Percentiles rank a stretch among this genome's conserved stretches.
These are phyloP conservation scores for Pisolithus marmoratus DNA, from an alignment of 768 basidiomycete species.

Conservation along the genomic window DNA sequence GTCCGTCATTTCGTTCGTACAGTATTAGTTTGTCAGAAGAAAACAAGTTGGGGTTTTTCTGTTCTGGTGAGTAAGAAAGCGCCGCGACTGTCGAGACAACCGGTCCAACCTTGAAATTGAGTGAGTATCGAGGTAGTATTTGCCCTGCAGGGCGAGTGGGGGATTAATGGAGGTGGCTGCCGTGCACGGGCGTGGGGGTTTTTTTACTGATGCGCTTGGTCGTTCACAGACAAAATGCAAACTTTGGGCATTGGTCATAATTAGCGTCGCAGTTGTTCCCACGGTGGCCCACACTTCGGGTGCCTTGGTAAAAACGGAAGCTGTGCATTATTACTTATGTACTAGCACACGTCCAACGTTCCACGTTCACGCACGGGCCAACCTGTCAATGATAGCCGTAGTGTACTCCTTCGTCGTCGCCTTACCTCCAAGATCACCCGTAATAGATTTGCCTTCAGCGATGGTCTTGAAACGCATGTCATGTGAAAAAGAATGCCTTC, in stretches of 20 bases:
- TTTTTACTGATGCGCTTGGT: constrained; percentile 37
- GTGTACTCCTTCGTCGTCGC: constrained; percentile 89
- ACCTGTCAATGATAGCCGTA: constrained; percentile 74
- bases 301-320: no score
- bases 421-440: constrained; percentile 93
- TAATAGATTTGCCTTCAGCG: constrained; percentile 92
- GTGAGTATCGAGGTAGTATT: constrained; percentile 37
- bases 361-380: constrained; percentile 31
- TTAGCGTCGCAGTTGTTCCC: constrained; percentile 18
- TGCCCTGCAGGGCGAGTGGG: constrained; percentile 92
- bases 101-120: no score
- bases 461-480: constrained; percentile 61
- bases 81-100: constrained; percentile 5
- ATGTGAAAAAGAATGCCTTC: not conserved
- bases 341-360: constrained; percentile 1
- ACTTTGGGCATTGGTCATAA: constrained; percentile 8
- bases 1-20: constrained; percentile 90
- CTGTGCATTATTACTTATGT: not conserved
- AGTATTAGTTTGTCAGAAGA: constrained; percentile 34
- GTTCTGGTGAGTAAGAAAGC: constrained; percentile 10
- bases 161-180: constrained; percentile 50
- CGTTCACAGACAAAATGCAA: constrained; percentile 27
- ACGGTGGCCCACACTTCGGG: constrained; percentile 12
- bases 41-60: constrained; percentile 41
- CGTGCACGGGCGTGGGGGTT: constrained; percentile 46